Evolutionary conservation across 1,284 basidiomycete genomes (phyloP).

Genomic region (Ceratobasidium sp.): DNA sequence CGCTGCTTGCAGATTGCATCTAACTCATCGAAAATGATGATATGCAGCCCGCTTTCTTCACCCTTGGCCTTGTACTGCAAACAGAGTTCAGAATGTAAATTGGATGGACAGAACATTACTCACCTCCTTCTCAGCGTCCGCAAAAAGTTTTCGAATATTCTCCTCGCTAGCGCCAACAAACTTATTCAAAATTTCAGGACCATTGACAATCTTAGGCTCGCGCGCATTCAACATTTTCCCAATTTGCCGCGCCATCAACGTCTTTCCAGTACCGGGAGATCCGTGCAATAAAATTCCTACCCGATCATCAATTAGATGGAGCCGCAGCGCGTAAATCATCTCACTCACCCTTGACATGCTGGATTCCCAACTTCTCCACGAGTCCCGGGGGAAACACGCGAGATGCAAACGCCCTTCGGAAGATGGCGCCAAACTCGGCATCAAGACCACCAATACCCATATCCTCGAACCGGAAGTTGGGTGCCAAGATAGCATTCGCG

Average conservation of each 20-base stretch:
- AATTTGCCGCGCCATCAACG: constrained; percentile 97
- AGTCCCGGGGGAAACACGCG: constrained; percentile 97
- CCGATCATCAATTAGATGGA: background rate
- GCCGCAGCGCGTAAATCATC: background rate
- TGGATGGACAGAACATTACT: constrained; percentile 47
- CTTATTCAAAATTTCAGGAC: constrained; percentile 97
- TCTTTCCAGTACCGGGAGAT: constrained; percentile 98
- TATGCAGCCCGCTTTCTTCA: constrained; percentile 98
- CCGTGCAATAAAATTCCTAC: constrained; percentile 93
- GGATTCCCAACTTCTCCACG: constrained; percentile 97
- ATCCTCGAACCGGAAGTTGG: constrained; percentile 99
- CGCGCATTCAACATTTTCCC: constrained; percentile 99
- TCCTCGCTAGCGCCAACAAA: constrained; percentile 99
- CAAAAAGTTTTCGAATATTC: constrained; percentile 97
- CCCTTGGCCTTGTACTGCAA: constrained; percentile 95
- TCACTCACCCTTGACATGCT: constrained; percentile 91
- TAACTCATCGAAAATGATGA: constrained; percentile 99
- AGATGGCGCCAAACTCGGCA: constrained; percentile 94
- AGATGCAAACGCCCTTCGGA: constrained; percentile 97
- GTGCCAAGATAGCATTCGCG: constrained; percentile 94
- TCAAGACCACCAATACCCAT: constrained; percentile 99
- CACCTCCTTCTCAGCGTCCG: constrained; percentile 96
- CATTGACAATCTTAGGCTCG: constrained; percentile 99
- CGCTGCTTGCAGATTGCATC: constrained; percentile 99
- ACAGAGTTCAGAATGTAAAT: constrained; percentile 8